phyloP scores from a whole-genome alignment of 176 grass and related monocot genomes.

The Pontederia paniculata region DNA sequence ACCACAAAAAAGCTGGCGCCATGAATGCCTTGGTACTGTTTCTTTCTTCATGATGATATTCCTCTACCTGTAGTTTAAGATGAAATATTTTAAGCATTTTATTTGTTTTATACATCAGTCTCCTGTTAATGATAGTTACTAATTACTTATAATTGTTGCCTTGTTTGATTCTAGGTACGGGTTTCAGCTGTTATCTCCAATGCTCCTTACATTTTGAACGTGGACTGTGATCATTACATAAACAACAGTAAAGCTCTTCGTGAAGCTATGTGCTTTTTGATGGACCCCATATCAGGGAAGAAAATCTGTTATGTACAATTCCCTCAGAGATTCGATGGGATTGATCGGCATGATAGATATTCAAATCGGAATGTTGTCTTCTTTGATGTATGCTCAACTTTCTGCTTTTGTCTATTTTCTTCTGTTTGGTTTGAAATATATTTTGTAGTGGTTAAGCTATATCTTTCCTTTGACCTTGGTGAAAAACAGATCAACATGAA shows the following conservation, averaged over 20 bases:
- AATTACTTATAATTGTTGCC: no score
- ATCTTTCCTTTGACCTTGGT: background rate
- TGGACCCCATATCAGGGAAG: conserved; percentile 41
- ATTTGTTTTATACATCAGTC: background rate
- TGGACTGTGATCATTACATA: conserved; percentile 47
- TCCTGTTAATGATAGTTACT: no score
- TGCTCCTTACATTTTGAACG: conserved; percentile 43
- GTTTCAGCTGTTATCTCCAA: conserved; percentile 43
- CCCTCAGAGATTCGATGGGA: conserved; percentile 48
- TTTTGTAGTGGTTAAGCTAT: background rate
- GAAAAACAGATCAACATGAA: conserved; percentile 44
- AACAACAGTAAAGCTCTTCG: conserved; percentile 41
- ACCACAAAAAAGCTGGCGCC: conserved; percentile 50
- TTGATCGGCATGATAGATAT: conserved; percentile 41
- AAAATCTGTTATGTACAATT: conserved; percentile 48
- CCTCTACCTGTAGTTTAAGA: background rate
- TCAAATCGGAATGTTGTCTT: conserved; percentile 48
- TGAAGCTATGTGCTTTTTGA: conserved; percentile 50
- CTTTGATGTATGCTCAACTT: conserved; percentile 33
- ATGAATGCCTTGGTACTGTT: conserved; percentile 47
- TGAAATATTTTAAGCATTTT: background rate
- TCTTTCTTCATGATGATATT: background rate
- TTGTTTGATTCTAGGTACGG: conserved; percentile 26
- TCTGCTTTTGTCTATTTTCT: background rate
- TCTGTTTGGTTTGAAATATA: background rate